These are phyloP conservation scores for Sclerotinia sclerotiorum DNA, from an alignment of 2,329 filamentous ascomycete genomes.

Conservation along the genomic window DNA sequence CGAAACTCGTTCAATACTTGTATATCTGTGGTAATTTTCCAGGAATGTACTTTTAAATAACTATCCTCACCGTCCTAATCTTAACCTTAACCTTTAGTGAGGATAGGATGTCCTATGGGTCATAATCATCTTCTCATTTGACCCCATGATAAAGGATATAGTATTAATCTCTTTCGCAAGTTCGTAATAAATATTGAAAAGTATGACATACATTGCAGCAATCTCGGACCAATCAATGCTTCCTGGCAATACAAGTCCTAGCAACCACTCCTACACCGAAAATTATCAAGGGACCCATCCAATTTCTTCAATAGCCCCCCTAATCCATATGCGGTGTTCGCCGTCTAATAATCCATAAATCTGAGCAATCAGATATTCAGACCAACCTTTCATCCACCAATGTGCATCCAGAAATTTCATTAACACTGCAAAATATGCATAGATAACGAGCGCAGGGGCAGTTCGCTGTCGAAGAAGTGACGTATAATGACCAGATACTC, in stretches of 20 bases:
- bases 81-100: background rate
- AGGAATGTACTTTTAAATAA: background rate
- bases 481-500: slow-evolving; percentile 42
- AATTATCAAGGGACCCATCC: slow-evolving; percentile 34
- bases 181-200: background rate
- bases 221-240: too few species aligned
- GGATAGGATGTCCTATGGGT: background rate
- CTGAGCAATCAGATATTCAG: slow-evolving; percentile 40
- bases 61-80: background rate
- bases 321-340: slow-evolving; percentile 44
- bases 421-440: slow-evolving; percentile 42
- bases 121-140: background rate
- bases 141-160: background rate
- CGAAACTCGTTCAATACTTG: background rate
- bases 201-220: background rate
- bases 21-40: background rate
- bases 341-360: slow-evolving; percentile 42
- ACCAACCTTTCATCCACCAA: slow-evolving; percentile 45
- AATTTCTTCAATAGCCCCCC: slow-evolving; percentile 40
- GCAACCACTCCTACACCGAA: too few species aligned
- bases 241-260: background rate
- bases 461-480: slow-evolving; percentile 41
- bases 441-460: slow-evolving; percentile 42
- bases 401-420: slow-evolving; percentile 40
- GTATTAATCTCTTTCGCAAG: too few species aligned